Evolutionary conservation across 805 yeast genomes (phyloP).

Genomic region (Suhomyces faveliae): DNA sequence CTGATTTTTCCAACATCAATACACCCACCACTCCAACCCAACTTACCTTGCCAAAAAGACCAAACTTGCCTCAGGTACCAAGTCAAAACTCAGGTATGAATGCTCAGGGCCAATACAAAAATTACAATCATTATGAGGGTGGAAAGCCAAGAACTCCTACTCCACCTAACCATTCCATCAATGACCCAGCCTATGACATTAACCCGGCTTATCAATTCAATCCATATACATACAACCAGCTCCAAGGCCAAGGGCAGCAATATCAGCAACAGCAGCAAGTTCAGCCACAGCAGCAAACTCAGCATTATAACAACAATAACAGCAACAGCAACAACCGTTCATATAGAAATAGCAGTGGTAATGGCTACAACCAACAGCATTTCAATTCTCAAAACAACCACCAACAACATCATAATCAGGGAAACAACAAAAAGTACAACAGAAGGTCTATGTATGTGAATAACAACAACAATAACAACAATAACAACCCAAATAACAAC

Average conservation of each 20-base stretch:
- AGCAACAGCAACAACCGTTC: slow-evolving; percentile 6
- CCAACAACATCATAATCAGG: slow-evolving; percentile 9
- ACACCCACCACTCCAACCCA: slow-evolving; percentile 20
- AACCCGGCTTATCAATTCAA: slow-evolving; percentile 11
- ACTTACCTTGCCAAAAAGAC: slow-evolving; percentile 19
- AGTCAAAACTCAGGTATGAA: not conserved
- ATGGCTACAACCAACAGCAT: slow-evolving; percentile 4
- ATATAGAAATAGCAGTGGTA: slow-evolving; percentile 7
- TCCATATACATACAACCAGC: slow-evolving; percentile 4
- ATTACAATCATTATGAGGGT: slow-evolving; percentile 4
- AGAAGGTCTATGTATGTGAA: slow-evolving; percentile 34
- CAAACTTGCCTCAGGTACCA: slow-evolving; percentile 8
- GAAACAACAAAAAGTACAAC: slow-evolving; percentile 20
- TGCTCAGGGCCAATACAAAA: slow-evolving; percentile 4
- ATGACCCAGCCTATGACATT: slow-evolving; percentile 9
- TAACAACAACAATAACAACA: slow-evolving; percentile 11
- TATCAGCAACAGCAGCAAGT: slow-evolving; percentile 4
- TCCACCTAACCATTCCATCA: slow-evolving; percentile 19
- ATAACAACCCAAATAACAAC: slow-evolving; percentile 7
- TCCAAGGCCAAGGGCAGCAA: not conserved
- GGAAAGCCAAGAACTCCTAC: slow-evolving; percentile 25
- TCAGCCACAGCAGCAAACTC: slow-evolving; percentile 5
- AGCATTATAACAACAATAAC: slow-evolving; percentile 9
- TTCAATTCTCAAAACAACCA: slow-evolving; percentile 9
- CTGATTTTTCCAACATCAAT: slow-evolving; percentile 16